Base-by-base conservation (phyloP, 306 rosid species). In the Hippophae tibetana region DNA sequence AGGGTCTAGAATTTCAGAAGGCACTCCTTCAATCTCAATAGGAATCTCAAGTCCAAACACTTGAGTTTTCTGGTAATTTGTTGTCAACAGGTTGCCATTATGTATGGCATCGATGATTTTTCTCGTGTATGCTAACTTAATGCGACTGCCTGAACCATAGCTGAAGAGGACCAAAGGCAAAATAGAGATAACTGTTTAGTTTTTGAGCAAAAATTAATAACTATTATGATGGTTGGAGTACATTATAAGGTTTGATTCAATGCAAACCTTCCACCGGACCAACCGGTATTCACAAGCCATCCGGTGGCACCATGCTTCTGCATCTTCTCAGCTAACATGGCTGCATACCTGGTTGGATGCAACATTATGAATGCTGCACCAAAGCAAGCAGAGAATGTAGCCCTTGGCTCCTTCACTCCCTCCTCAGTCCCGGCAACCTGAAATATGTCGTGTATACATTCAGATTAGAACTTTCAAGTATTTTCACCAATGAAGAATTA, bases 381-480 rank as follows among this genome's bases (percentile, higher is more conserved):
- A 61, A 89, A 89, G 64, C 97, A 89, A 54, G 97, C 97, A 6
- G 97, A 89, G 69, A 89, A 89, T 12, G 97, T 89, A 67, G 95
- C 95, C 56, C 69, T 76, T 26, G 97, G 95, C 80, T 89, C 95
- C 75, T 86, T 89, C 9, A 89, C 57, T 7, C 97, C 97, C 7
- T 86, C 97, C 72, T 84, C 97, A 11, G 97, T 89, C 25, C 97
- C 97, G 9, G 95, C 95, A 49, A 89, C 97, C 97, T 89, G 56
- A 10, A 26, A 41, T 56, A 13, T 18, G 23, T 11, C 13, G 5
- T 2, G 13, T 11, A 48, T 9, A 11, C 6, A 11, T 48, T 48
- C 18, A 4, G 13, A 11, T 48, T 48, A 18, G 8, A 2, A 18
- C 13, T 48, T 6, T 6, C 12, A 13, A 6, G 13, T 48, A 3